Base-by-base conservation (phyloP, 192 early-diverging fungal species). In the Coemansia sp. region DNA sequence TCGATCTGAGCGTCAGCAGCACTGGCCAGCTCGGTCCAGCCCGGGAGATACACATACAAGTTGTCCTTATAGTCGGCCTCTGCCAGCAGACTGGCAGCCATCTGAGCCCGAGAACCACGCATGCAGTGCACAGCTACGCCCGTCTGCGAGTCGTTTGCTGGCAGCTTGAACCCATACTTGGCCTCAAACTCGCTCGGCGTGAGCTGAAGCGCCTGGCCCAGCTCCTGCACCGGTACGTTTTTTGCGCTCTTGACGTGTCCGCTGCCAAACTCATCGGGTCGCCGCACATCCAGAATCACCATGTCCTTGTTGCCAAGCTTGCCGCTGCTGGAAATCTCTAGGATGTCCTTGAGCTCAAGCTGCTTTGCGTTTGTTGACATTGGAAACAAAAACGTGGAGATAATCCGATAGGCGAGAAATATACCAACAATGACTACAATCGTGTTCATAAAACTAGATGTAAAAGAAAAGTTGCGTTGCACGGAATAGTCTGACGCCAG, bases 281-380 rank as follows among this genome's bases (percentile, higher is more conserved):
- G 53, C 44, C 73, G 73, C 18, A 76, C 73, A 46, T 76, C 73
- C 38, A 76, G 26, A 20, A 76, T 66, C 17, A 50, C 38, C 25
- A 64, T 36, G 8, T 66, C 11, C 40, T 50, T 55, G 20, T 49
- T 54, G 21, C 65, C 25, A 25, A 42, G 36, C 15, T 60, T 28
- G 44, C 52, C 63, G n/a, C 47, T 48, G 15, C 56, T 55, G 11
- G 64, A 56, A 17, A 76, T 66, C 9, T 61, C 60, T 3, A 38
- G 47, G 60, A 67, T 55, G 6, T 69, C 48, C 8, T 61, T 20
- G 17, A 67, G 50, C 7, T 54, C 46, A 20, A 76, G 49, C 5
- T 57, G 58, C 24, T 56, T 56, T 60, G 64, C 57, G 40, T 46
- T 55, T 3, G 38, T 14, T 5, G 64, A 60, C 73, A 70, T 70